These are phyloP conservation scores for Trichoderma endophyticum DNA, from an alignment of 2,329 filamentous ascomycete genomes.

Conservation along the genomic window DNA sequence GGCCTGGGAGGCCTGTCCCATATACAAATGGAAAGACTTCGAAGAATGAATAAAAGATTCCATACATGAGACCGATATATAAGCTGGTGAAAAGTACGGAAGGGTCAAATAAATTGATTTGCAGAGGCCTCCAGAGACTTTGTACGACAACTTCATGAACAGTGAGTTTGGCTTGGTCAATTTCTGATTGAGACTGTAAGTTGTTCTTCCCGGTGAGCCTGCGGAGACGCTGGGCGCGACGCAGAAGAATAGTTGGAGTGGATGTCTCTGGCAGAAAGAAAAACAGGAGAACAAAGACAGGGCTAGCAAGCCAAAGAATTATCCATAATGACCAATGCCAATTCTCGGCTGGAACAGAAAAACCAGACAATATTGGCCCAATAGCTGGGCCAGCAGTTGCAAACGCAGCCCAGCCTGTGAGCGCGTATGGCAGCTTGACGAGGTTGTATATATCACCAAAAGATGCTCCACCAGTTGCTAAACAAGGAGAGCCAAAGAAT, in stretches of 20 bases:
- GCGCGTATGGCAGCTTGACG: slow-evolving; percentile 53
- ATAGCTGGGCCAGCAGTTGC: background rate
- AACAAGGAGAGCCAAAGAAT: background rate
- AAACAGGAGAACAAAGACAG: background rate
- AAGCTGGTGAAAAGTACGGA: slow-evolving; percentile 1
- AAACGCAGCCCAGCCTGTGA: slow-evolving; percentile 32
- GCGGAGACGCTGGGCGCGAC: background rate
- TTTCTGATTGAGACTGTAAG: background rate
- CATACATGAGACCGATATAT: background rate
- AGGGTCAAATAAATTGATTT: background rate
- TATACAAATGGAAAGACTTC: slow-evolving; percentile 3
- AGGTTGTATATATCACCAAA: slow-evolving; percentile 52
- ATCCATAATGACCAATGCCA: slow-evolving; percentile 3
- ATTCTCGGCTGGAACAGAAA: background rate
- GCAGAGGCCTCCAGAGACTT: background rate
- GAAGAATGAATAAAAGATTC: background rate
- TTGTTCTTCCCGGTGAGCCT: background rate
- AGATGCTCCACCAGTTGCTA: slow-evolving; percentile 41
- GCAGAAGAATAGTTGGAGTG: background rate
- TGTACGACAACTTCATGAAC: background rate
- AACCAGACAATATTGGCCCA: background rate
- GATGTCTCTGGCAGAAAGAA: slow-evolving; percentile 4
- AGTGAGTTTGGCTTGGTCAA: background rate
- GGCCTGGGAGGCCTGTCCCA: background rate
- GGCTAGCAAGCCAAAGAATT: background rate